phyloP scores from a whole-genome alignment of 2,329 filamentous ascomycete species.

The Talaromyces sp. region DNA sequence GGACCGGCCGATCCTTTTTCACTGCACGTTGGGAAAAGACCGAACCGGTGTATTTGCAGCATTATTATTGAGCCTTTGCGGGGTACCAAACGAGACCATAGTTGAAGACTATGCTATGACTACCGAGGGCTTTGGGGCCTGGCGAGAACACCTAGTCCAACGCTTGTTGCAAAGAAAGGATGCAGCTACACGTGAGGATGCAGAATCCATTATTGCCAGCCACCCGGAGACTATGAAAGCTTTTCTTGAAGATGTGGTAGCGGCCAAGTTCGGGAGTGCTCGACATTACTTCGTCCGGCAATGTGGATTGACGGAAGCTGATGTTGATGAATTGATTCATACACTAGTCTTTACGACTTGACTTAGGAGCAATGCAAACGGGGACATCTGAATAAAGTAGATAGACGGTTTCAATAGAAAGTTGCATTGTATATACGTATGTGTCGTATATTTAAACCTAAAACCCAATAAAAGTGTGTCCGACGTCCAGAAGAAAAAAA shows the following conservation, averaged over 20 bases:
- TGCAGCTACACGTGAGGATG: neutral
- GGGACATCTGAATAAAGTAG: neutral
- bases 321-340: neutral
- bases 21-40: conserved; percentile 76
- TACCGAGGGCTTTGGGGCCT: conserved; percentile 2
- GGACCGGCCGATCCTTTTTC: conserved; percentile 56
- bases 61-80: conserved; percentile 61
- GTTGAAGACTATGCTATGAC: conserved; percentile 59
- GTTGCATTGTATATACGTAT: neutral
- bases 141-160: conserved; percentile 9
- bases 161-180: conserved; percentile 1
- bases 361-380: neutral
- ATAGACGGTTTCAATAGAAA: neutral
- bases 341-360: neutral
- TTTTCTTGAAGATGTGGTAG: conserved; percentile 4
- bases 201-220: conserved; percentile 8
- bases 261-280: conserved; percentile 1
- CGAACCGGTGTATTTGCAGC: conserved; percentile 67
- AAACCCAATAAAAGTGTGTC: neutral
- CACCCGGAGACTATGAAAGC: conserved; percentile 7
- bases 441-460: neutral
- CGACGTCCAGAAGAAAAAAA: neutral
- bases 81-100: conserved; percentile 55
- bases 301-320: neutral
- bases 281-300: conserved; percentile 1